These are phyloP conservation scores for Dryas octopetala DNA, from an alignment of 306 rosid genomes.

Conservation along the genomic window DNA sequence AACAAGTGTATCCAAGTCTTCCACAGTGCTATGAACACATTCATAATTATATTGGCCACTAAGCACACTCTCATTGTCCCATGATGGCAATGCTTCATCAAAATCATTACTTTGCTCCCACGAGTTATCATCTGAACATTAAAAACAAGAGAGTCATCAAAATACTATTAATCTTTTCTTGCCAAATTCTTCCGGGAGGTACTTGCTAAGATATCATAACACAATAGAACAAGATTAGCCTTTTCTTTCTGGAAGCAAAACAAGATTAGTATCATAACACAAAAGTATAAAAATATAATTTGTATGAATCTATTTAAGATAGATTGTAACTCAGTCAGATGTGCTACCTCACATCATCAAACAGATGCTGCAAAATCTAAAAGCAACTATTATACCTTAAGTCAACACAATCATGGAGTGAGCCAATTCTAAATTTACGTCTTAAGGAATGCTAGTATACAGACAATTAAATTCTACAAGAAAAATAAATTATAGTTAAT, in stretches of 20 bases:
- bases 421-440: too few relatives aligned
- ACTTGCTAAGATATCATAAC: not conserved
- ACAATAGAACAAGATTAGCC: not conserved
- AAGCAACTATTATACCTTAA: too few relatives aligned
- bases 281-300: not conserved
- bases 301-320: too few relatives aligned
- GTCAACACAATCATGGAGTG: too few relatives aligned
- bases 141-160: not conserved
- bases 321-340: too few relatives aligned
- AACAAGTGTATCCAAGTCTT: conserved; percentile 19
- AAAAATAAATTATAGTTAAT: not conserved
- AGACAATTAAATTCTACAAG: not conserved
- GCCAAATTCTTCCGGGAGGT: not conserved
- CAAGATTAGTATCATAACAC: not conserved
- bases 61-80: conserved; percentile 23
- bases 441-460: not conserved
- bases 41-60: conserved; percentile 8
- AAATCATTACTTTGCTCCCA: conserved; percentile 15
- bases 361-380: too few relatives aligned
- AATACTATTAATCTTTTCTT: not conserved
- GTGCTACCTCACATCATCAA: too few relatives aligned
- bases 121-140: conserved; percentile 13
- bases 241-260: not conserved
- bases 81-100: conserved; percentile 25
- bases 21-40: conserved; percentile 3